These are phyloP conservation scores for Rhizoclosmatium sp. DNA, from an alignment of 192 early-diverging fungal species.

Conservation along the genomic window DNA sequence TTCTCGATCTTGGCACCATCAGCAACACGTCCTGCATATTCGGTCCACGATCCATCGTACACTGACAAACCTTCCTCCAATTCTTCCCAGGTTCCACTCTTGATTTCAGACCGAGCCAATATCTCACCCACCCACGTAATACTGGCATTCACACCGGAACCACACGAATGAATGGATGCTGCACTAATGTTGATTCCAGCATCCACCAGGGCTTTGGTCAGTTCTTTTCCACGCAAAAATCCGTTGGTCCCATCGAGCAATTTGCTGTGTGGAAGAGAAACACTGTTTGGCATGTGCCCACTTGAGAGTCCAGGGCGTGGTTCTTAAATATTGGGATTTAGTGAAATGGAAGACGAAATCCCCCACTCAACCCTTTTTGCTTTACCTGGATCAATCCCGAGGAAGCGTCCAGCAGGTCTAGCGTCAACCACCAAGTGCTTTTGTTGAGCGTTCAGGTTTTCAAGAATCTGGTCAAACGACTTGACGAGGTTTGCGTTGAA, in stretches of 20 bases:
- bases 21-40: conserved; percentile 19
- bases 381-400: conserved; percentile 28
- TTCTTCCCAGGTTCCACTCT: conserved; percentile 27
- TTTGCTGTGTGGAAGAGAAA: conserved; percentile 8
- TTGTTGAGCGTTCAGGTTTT: conserved; percentile 12
- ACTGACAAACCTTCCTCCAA: conserved; percentile 37
- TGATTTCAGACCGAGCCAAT: conserved; percentile 23
- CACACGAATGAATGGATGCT: conserved; percentile 32
- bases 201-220: conserved; percentile 5
- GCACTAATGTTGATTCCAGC: conserved; percentile 28
- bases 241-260: background rate
- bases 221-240: conserved; percentile 13
- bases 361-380: no score
- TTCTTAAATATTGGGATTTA: background rate
- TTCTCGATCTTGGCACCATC: conserved; percentile 41
- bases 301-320: conserved; percentile 34
- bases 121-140: conserved; percentile 37
- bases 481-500: conserved; percentile 30
- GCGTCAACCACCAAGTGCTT: conserved; percentile 27
- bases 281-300: conserved; percentile 37
- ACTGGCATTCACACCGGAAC: conserved; percentile 37
- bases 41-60: conserved; percentile 43
- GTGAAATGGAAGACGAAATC: no score
- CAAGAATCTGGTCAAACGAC: conserved; percentile 23
- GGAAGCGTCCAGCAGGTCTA: conserved; percentile 29